These are phyloP conservation scores for Rhizomucor miehei DNA, from an alignment of 371 early-diverging fungal genomes.

Conservation along the genomic window DNA sequence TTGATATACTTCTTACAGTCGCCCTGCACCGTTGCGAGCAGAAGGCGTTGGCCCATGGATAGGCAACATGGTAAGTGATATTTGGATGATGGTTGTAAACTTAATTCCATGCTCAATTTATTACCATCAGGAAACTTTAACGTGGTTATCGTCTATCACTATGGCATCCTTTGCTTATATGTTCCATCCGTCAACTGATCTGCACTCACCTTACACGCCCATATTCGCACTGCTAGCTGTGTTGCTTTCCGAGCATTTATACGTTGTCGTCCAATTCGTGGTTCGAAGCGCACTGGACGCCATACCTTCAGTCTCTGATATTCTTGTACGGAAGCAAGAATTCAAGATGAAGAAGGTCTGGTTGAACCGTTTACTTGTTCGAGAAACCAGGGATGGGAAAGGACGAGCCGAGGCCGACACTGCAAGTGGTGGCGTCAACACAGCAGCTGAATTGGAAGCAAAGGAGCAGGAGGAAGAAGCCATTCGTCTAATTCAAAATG, in stretches of 20 bases:
- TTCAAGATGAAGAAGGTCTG: constrained; percentile 39
- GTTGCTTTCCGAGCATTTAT: constrained; percentile 45
- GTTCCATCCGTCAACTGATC: constrained; percentile 52
- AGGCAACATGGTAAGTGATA: constrained; percentile 52
- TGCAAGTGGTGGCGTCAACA: too few species aligned
- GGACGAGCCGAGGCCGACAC: too few species aligned
- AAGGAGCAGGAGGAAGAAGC: not conserved
- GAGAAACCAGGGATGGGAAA: too few species aligned
- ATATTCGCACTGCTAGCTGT: constrained; percentile 38
- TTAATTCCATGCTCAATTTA: not conserved
- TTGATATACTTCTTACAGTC: constrained; percentile 44
- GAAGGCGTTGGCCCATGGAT: constrained; percentile 90
- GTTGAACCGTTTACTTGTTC: constrained; percentile 24
- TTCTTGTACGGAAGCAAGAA: constrained; percentile 33
- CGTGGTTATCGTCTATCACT: constrained; percentile 76
- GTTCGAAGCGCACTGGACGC: constrained; percentile 26
- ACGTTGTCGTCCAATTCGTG: constrained; percentile 23
- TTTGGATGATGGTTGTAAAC: not conserved
- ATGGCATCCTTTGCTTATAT: constrained; percentile 74
- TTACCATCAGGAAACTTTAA: constrained; percentile 25
- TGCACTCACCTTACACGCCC: constrained; percentile 43
- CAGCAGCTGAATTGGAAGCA: not conserved
- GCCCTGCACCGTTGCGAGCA: constrained; percentile 75
- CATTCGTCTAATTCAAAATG: constrained; percentile 2
- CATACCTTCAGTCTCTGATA: constrained; percentile 39